Base-by-base conservation (phyloP, 2,329 filamentous ascomycete species). In the Ascochyta pisi region DNA sequence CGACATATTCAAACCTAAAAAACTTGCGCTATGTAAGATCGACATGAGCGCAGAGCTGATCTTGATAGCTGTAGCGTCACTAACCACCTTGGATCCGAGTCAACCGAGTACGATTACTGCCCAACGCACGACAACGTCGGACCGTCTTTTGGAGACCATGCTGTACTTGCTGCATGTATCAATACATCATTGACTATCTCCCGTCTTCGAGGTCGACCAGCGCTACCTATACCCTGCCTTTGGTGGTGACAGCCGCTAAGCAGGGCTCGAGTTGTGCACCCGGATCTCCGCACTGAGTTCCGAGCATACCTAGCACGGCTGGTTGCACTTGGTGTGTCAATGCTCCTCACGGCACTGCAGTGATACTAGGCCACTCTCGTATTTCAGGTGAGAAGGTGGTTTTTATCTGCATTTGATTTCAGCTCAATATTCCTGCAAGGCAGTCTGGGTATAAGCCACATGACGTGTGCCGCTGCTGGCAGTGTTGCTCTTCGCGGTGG, bases 271-370 rank as follows among this genome's bases (percentile, higher is more conserved):
- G 19, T 27, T 57, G 54, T 50, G 55, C 57, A 50, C 48, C 49
- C 65, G 64, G 65, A 50, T 62, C 65, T 64, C 65, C 64, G 57
- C 65, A 60, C 56, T 60, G 60, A 62, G 60, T 52, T 61, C 65
- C 64, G 61, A 54, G 35, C 51, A 61, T 29, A 10, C 27, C 19
- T 19, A 19, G 19, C 19, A 19, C 19, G 19, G 19, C 19, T 19
- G 19, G 19, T 19, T 19, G 19, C 19, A 19, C 19, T 19, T 29
- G 27, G 27, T 10, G 27, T 29, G 19, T 19, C 19, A 19, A 10
- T 8, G 39, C 42, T 35, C 37, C 38, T 23, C 16, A 44, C 22
- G 39, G 22, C 26, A 40, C 34, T 35, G 22, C 35, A 13, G 43
- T 24, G 26, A 33, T 41, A 16, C 34, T 29, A 43, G 27, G 44